phyloP scores from a whole-genome alignment of 495 filamentous ascomycete genomes.

The Podospora sp. region DNA sequence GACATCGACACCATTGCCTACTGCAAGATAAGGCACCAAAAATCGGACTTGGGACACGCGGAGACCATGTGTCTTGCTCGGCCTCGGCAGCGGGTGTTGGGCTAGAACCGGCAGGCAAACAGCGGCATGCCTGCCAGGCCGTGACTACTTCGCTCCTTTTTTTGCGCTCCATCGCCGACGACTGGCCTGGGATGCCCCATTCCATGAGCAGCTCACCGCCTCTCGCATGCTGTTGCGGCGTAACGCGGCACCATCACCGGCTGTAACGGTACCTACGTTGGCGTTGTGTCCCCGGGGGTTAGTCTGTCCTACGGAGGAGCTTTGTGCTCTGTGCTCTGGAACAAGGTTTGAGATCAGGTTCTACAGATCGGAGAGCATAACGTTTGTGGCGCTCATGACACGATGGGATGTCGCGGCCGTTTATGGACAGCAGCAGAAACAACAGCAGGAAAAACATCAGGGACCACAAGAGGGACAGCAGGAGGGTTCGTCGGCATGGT shows the following conservation, averaged over 20 bases:
- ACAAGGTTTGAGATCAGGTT: conserved; percentile 27
- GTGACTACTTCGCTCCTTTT: no score
- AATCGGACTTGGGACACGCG: not conserved
- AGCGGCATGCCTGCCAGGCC: not conserved
- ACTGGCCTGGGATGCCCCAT: not conserved
- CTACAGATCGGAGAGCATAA: conserved; percentile 24
- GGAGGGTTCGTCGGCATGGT: no score
- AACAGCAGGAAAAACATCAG: no score
- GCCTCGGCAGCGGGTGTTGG: not conserved
- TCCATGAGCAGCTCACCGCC: not conserved
- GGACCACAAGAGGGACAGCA: no score
- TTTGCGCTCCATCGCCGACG: not conserved
- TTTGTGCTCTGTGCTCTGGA: not conserved
- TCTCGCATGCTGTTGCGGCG: not conserved
- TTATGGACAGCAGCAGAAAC: no score
- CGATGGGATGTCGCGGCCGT: not conserved
- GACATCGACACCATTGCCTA: conserved; percentile 8
- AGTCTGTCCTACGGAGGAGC: no score
- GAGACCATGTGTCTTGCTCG: not conserved
- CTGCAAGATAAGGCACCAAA: conserved; percentile 19
- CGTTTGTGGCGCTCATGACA: not conserved
- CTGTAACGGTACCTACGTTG: not conserved
- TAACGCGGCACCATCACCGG: not conserved
- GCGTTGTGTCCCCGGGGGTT: not conserved
- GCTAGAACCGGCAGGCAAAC: not conserved